Percentiles rank a stretch among this genome's conserved stretches.
Conservation (phyloP, 371 early-diverging fungal genomes). For the Mortierella sp. region DNA sequence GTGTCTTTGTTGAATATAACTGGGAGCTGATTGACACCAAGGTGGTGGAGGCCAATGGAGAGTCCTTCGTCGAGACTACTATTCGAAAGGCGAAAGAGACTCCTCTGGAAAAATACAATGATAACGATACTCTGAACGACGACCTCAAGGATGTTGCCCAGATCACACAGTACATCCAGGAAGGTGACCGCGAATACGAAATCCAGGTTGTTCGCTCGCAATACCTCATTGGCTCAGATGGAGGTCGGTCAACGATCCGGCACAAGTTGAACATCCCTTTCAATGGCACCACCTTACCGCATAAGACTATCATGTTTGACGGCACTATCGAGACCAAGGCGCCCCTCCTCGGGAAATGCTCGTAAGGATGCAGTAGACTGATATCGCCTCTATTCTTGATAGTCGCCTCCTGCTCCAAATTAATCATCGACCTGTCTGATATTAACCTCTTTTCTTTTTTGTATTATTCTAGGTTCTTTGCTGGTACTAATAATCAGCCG, state of each 20-base stretch:
- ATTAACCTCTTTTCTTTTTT: not conserved
- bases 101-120: slow-evolving; percentile 14
- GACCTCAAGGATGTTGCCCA: slow-evolving; percentile 13
- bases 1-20: slow-evolving; percentile 30
- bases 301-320: slow-evolving; percentile 27
- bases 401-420: not conserved
- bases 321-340: slow-evolving; percentile 18
- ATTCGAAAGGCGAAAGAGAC: slow-evolving; percentile 21
- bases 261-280: slow-evolving; percentile 42
- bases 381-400: not conserved
- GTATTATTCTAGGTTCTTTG: slow-evolving; percentile 13
- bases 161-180: slow-evolving; percentile 8
- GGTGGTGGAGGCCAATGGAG: slow-evolving; percentile 5
- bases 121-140: slow-evolving; percentile 12
- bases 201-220: slow-evolving; percentile 25
- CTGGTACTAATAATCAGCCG: slow-evolving; percentile 11
- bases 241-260: slow-evolving; percentile 48
- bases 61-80: slow-evolving; percentile 20
- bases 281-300: slow-evolving; percentile 21
- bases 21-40: slow-evolving; percentile 46
- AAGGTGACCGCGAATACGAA: slow-evolving; percentile 18
- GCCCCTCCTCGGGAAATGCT: slow-evolving; percentile 8
- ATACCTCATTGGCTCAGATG: slow-evolving; percentile 54
- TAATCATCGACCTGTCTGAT: not conserved
- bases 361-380: slow-evolving; percentile 32